Evolutionary conservation across 2,329 filamentous ascomycete genomes (phyloP).

Genomic region (Aspergillus spinulosporus): DNA sequence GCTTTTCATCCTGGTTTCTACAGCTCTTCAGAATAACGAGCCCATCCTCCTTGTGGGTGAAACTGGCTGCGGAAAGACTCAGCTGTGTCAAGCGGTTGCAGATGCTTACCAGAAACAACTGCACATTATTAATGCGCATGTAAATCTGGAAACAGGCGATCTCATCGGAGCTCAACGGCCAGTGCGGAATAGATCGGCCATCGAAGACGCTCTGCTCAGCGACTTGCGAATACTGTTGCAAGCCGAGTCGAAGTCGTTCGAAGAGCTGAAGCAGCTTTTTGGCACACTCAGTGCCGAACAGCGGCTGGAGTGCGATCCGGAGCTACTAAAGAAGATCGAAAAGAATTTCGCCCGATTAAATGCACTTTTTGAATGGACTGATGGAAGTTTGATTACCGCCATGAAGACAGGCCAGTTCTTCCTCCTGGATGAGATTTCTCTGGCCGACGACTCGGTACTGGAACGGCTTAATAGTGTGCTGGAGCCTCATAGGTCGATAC

Average conservation of each 20-base stretch:
- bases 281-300: constrained; percentile 52
- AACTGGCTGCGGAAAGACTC: constrained; percentile 97
- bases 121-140: constrained; percentile 93
- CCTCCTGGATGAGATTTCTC: constrained; percentile 93
- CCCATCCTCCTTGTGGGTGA: constrained; percentile 93
- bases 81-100: constrained; percentile 87
- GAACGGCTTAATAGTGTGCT: constrained; percentile 96
- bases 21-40: constrained; percentile 85
- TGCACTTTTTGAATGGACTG: constrained; percentile 92
- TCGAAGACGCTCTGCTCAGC: constrained; percentile 65
- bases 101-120: constrained; percentile 74
- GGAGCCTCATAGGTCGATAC: constrained; percentile 78
- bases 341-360: constrained; percentile 65
- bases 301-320: constrained; percentile 50
- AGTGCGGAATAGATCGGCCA: constrained; percentile 76
- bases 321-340: constrained; percentile 47
- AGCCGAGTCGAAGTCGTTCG: constrained; percentile 46
- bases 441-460: constrained; percentile 95
- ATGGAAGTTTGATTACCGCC: constrained; percentile 88
- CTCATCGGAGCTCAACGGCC: constrained; percentile 94
- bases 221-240: constrained; percentile 56
- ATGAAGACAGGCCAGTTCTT: constrained; percentile 92
- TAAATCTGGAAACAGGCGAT: constrained; percentile 97
- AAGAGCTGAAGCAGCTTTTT: constrained; percentile 62
- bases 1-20: constrained; percentile 83